Conservation (phyloP, 495 filamentous ascomycete genomes). For the Hypoxylon perforatum region DNA sequence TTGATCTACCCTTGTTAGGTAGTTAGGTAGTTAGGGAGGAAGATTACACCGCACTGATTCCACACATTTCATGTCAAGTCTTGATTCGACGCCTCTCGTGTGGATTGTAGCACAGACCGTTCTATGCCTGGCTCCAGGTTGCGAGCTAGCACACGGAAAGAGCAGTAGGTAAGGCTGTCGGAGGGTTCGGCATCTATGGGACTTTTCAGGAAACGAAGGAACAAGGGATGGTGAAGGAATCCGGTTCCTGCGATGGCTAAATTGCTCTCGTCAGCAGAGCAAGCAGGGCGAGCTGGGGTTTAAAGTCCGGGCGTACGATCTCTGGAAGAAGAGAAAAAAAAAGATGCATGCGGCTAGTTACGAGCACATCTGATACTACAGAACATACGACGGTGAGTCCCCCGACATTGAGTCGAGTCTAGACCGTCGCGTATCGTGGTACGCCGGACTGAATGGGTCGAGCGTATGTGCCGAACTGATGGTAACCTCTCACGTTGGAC, state of each 20-base stretch:
- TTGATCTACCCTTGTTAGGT: no score
- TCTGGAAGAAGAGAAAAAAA: slow-evolving; percentile 24
- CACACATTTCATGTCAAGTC: no score
- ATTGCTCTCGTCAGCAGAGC: slow-evolving; percentile 15
- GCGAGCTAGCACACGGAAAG: not conserved
- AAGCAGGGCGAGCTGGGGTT: not conserved
- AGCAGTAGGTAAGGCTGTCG: slow-evolving; percentile 3
- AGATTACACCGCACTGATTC: no score
- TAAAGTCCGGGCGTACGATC: slow-evolving; percentile 13
- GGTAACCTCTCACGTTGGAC: slow-evolving; percentile 16
- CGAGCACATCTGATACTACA: slow-evolving; percentile 17
- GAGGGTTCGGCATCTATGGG: slow-evolving; percentile 14
- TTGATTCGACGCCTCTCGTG: no score
- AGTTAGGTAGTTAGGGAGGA: no score
- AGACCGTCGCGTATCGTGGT: slow-evolving; percentile 12
- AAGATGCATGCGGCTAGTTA: slow-evolving; percentile 23
- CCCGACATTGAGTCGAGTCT: slow-evolving; percentile 28
- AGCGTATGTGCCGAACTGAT: slow-evolving; percentile 13
- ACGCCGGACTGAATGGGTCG: slow-evolving; percentile 5
- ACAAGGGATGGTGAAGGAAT: slow-evolving; percentile 16
- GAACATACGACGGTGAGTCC: slow-evolving; percentile 8
- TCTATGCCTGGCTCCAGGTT: no score
- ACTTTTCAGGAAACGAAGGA: slow-evolving; percentile 7
- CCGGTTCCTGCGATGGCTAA: slow-evolving; percentile 10
- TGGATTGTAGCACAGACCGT: no score